These are phyloP conservation scores for Lichtheimia hyalospora DNA, from an alignment of 371 early-diverging fungal species.

Conservation along the genomic window DNA sequence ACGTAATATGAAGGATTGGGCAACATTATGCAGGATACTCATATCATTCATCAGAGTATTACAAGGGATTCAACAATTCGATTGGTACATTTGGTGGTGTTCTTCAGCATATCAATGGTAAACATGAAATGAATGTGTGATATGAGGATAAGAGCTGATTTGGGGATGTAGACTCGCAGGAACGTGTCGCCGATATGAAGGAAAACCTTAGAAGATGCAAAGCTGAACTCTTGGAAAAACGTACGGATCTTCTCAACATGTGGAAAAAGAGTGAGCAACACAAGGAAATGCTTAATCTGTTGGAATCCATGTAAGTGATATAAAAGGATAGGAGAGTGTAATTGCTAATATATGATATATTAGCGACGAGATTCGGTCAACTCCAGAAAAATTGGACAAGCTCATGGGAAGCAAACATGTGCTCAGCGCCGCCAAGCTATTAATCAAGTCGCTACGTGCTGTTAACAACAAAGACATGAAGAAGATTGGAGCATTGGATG, in stretches of 20 bases:
- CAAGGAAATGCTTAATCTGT: conserved; percentile 80
- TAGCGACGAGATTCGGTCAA: conserved; percentile 81
- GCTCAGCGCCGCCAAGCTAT: conserved; percentile 71
- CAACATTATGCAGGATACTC: background rate
- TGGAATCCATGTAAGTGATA: conserved; percentile 68
- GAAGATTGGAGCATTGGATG: conserved; percentile 85
- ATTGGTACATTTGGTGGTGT: conserved; percentile 92
- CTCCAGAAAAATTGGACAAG: conserved; percentile 76
- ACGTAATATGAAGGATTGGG: conserved; percentile 3
- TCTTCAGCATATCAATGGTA: conserved; percentile 82
- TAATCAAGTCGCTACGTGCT: conserved; percentile 69
- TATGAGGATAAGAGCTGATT: conserved; percentile 8
- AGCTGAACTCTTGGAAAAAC: conserved; percentile 67
- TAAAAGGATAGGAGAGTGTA: background rate
- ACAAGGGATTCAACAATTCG: conserved; percentile 88
- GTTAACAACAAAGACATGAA: conserved; percentile 74
- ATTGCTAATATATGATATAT: background rate
- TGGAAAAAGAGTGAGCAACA: conserved; percentile 81
- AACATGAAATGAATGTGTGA: background rate
- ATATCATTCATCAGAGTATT: conserved; percentile 66
- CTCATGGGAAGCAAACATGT: conserved; percentile 80
- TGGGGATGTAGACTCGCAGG: conserved; percentile 53
- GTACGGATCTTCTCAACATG: conserved; percentile 75
- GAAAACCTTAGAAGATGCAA: conserved; percentile 66
- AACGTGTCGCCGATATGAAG: conserved; percentile 68